Conservation (phyloP, 257 asterid species). For the Oldenlandia corymbosa region DNA sequence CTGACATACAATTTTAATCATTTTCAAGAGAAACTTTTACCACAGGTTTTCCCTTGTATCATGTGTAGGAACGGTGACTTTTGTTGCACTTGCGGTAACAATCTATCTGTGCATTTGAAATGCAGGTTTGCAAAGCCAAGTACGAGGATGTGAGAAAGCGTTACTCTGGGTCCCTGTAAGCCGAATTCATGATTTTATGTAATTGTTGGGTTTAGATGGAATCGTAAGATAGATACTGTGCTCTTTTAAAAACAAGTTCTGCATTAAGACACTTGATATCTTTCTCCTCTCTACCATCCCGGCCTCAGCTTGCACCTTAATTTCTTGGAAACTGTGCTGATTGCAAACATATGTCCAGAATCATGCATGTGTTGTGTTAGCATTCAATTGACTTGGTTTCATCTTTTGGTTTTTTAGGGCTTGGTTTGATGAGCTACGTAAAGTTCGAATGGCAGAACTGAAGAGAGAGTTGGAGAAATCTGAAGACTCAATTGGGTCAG, state of each 20-base stretch:
- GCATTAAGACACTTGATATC: slow-evolving; percentile 4
- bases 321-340: neutral
- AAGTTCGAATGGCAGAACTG: slow-evolving; percentile 72
- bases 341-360: neutral
- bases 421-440: slow-evolving; percentile 82
- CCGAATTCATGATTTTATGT: slow-evolving; percentile 13
- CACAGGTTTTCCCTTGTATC: neutral
- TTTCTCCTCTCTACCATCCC: neutral
- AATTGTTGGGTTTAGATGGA: neutral
- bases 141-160: slow-evolving; percentile 63
- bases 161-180: slow-evolving; percentile 69
- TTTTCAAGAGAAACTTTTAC: neutral
- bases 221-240: neutral
- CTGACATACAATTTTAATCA: neutral
- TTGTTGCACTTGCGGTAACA: neutral
- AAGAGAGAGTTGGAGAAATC: slow-evolving; percentile 65
- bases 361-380: neutral
- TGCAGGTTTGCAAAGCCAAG: slow-evolving; percentile 82
- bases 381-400: slow-evolving; percentile 10
- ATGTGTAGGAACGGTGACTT: neutral
- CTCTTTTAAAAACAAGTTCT: neutral
- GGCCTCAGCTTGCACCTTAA: neutral
- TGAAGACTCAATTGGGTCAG: slow-evolving; percentile 82
- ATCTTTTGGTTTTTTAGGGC: slow-evolving; percentile 42
- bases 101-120: slow-evolving; percentile 4